phyloP scores from a whole-genome alignment of 2,329 filamentous ascomycete genomes.

The Hypoxylon sp. region DNA sequence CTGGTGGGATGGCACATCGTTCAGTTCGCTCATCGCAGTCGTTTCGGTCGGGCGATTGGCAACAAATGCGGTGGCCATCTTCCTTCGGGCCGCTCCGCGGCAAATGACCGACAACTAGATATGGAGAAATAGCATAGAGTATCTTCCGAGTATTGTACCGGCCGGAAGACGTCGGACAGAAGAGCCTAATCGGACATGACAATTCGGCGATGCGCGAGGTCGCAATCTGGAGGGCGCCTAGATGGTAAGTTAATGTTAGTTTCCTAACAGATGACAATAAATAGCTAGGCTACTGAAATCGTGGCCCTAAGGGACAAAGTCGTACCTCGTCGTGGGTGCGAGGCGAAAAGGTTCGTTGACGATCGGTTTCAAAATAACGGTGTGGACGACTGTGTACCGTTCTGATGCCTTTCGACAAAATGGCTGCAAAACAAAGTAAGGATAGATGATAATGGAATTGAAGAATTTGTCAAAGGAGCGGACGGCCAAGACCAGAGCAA shows the following conservation, averaged over 20 bases:
- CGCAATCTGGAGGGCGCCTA: slow-evolving; percentile 26
- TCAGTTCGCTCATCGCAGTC: slow-evolving; percentile 40
- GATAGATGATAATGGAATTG: slow-evolving; percentile 47
- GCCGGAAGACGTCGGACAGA: slow-evolving; percentile 34
- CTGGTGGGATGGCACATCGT: slow-evolving; percentile 44
- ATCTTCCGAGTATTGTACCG: slow-evolving; percentile 32
- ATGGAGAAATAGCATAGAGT: slow-evolving; percentile 48
- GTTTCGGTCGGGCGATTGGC: slow-evolving; percentile 54
- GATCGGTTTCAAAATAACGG: slow-evolving; percentile 26
- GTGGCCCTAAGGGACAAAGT: slow-evolving; percentile 5
- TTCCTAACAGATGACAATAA: background rate
- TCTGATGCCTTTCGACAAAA: slow-evolving; percentile 40
- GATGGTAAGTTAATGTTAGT: slow-evolving; percentile 28
- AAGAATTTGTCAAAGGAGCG: slow-evolving; percentile 62
- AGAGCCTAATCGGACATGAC: slow-evolving; percentile 41
- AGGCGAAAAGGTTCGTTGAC: slow-evolving; percentile 14
- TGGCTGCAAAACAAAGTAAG: slow-evolving; percentile 46
- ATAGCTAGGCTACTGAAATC: background rate
- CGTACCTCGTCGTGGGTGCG: slow-evolving; percentile 33
- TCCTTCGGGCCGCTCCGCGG: slow-evolving; percentile 53
- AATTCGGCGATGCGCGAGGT: slow-evolving; percentile 33
- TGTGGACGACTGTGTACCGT: slow-evolving; percentile 20
- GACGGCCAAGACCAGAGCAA: slow-evolving; percentile 72
- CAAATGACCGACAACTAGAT: slow-evolving; percentile 49
- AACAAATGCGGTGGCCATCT: slow-evolving; percentile 53